These are phyloP conservation scores for Penicillium atrosanguineum DNA, from an alignment of 495 filamentous ascomycete genomes.

Conservation along the genomic window DNA sequence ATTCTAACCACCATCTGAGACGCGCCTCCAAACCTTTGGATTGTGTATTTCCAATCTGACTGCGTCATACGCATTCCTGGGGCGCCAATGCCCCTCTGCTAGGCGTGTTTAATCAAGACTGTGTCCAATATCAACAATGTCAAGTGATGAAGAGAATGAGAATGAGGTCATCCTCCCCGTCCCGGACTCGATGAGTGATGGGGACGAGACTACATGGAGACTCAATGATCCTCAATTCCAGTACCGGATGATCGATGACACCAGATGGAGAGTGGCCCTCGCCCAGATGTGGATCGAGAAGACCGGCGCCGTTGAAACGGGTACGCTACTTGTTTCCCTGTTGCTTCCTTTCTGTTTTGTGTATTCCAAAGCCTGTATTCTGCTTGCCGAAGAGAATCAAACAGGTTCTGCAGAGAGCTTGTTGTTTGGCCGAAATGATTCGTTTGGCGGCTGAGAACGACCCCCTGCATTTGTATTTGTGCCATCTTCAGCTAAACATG, in stretches of 20 bases:
- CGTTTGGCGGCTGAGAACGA: neutral
- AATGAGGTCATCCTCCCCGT: conserved; percentile 32
- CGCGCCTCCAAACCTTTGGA: neutral
- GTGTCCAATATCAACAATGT: conserved; percentile 1
- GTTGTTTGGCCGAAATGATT: too few species aligned
- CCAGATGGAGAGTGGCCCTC: conserved; percentile 29
- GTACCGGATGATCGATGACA: conserved; percentile 21
- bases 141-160: conserved; percentile 6
- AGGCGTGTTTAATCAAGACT: neutral
- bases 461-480: neutral
- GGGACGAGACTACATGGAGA: conserved; percentile 32
- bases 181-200: conserved; percentile 32
- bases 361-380: neutral
- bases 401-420: neutral
- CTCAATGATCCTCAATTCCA: conserved; percentile 10
- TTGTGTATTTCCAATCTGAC: neutral
- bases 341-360: neutral
- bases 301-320: conserved; percentile 27
- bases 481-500: neutral
- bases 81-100: neutral
- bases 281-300: conserved; percentile 39
- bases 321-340: conserved; percentile 22
- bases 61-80: neutral
- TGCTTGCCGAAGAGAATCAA: neutral
- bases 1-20: neutral